Evolutionary conservation across 2,329 filamentous ascomycete genomes (phyloP), one percentile per base, ranked within the genome.

Genomic region (Thelonectria rubi): DNA sequence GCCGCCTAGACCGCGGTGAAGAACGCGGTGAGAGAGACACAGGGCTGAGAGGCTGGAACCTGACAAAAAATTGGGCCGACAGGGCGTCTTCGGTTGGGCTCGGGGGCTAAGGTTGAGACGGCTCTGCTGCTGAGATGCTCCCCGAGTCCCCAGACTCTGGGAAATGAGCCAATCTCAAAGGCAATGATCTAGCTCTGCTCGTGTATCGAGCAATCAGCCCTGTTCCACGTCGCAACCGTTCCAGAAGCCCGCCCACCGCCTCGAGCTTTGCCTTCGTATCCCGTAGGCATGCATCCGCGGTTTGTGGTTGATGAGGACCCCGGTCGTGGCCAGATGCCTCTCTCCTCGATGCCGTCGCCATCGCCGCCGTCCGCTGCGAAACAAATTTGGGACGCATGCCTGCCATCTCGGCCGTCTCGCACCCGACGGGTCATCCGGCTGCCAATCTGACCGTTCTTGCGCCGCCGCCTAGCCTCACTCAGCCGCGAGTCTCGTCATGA

Each of bases 1-100:
- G 24, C 24, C 43, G 60, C 57, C 64, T 62, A 67, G 65, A 65
- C 64, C 51, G 46, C 56, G 54, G 67, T 63, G 65, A 63, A 53
- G 60, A 26, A 39, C 50, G 53, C 43, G 58, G 63, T 65, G 57
- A 68, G 46, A 58, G 60, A 47, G 48, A 55, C 60, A 52, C 66
- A 58, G 68, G 69, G 69, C 64, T 69, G 64, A 64, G 58, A 30
- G 48, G 30, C 40, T 48, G 34, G 46, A n/a, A n/a, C 34, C 42
- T 59, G 58, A 51, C 32, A 21, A 59, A 46, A 60, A 47, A 37
- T 65, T 58, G 42, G 47, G 51, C 51, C 51, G 39, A 10, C 21
- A 59, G 39, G 57, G 59, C 66, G 65, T 53, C 58, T 55, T 55
- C 20, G 37, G 24, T 49, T 24, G n/a, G n/a, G n/a, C n/a, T n/a